These are phyloP conservation scores for Colletotrichum sp. DNA, from an alignment of 2,329 filamentous ascomycete genomes.

Conservation along the genomic window DNA sequence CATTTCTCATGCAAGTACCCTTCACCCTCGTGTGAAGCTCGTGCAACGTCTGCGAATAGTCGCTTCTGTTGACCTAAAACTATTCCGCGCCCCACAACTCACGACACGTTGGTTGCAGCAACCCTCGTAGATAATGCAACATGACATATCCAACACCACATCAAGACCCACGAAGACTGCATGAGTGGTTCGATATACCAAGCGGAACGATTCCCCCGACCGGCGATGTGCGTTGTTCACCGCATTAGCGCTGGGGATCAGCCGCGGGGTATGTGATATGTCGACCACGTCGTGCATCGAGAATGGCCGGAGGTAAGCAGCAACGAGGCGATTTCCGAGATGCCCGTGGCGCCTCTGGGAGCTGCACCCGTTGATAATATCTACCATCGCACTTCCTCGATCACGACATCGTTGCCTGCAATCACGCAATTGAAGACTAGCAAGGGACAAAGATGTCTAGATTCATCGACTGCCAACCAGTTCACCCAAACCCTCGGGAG, in stretches of 20 bases:
- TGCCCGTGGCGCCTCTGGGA: neutral
- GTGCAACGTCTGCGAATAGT: neutral
- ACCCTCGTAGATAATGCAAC: neutral
- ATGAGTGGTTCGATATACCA: neutral
- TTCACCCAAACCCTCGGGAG: conserved; percentile 31
- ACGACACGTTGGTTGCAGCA: neutral
- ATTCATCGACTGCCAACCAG: conserved; percentile 37
- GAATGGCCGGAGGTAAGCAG: neutral
- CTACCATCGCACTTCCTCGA: neutral
- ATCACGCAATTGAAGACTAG: neutral
- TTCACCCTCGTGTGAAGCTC: neutral
- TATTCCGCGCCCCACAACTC: neutral
- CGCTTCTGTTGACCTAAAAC: neutral
- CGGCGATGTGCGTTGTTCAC: neutral
- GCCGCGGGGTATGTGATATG: neutral
- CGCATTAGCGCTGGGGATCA: neutral
- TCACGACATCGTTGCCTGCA: neutral
- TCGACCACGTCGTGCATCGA: neutral
- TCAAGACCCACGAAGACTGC: neutral
- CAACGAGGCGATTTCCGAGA: neutral
- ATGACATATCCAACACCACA: neutral
- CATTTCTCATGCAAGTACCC: neutral
- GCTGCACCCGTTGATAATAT: neutral
- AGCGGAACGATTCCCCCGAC: neutral
- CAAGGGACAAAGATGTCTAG: conserved; percentile 32